Base-by-base conservation (phyloP, 768 basidiomycete genomes). In the Boletus huronensis region DNA sequence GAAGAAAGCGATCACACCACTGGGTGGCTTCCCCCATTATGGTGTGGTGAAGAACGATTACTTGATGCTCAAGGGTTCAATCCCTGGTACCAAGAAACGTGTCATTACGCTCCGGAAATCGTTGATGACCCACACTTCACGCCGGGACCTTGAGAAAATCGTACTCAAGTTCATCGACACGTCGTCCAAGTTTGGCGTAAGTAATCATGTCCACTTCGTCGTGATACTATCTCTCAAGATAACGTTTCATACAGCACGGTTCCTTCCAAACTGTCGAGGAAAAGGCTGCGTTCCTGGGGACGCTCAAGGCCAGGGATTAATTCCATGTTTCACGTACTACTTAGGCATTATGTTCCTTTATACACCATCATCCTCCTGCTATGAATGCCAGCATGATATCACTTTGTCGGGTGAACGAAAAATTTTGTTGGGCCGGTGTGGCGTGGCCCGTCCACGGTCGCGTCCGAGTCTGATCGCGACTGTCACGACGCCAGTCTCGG, bases 1-100 rank as follows among this genome's bases (percentile, higher is more conserved):
- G 64, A 84, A 90, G 78, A 97, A 97, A 82, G 60, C 77, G 58
- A 95, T 96, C 72, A 98, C 91, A 53, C 97, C 97, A 50, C 83
- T 98, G 85, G 97, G 97, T 79, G 97, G 96, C 70, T 99, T 96
- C 88, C 93, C 94, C 54, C 93, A 97, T 72, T 98, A 98, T 74
- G 95, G 96, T 83, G 82, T 97, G 69, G 89, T 98, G 78, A 95
- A 90, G 83, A 96, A 97, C 81, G 97, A 98, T 74, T 99, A 87
- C 82, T 76, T 99, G 67, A 85, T 99, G 75, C 80, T 98, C 75
- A 98, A 98, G 81, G 96, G 96, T 59, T 93, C 87, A 50, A 82
- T 94, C 61, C 91, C 93, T 55, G 97, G 96, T 64, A 94, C 92
- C 72, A 93, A 92, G 82, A 98, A 98, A 82, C 92, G 97, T 78